phyloP scores from a whole-genome alignment of 805 yeast species.

The Ogataea populi-albae region DNA sequence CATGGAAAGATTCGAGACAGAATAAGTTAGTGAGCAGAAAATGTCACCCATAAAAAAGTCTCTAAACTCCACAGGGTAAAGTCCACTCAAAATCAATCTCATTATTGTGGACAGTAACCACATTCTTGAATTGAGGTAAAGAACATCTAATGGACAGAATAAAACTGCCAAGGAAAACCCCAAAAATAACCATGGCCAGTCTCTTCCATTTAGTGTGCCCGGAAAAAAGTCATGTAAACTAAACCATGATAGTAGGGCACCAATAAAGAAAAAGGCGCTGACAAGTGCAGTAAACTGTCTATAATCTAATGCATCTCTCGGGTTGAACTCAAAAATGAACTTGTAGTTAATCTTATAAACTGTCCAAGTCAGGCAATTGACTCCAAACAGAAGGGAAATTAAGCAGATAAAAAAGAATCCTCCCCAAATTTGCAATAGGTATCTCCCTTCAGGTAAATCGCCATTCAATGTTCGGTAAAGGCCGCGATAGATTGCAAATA shows the following conservation, averaged over 20 bases:
- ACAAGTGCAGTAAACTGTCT: conserved; percentile 68
- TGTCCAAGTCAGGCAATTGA: conserved; percentile 74
- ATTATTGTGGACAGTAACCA: conserved; percentile 75
- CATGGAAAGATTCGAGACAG: conserved; percentile 80
- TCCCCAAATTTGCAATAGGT: conserved; percentile 84
- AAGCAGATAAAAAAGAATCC: conserved; percentile 72
- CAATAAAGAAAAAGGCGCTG: conserved; percentile 50
- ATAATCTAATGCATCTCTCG: conserved; percentile 60
- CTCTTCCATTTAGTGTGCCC: conserved; percentile 52
- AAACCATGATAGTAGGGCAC: conserved; percentile 68
- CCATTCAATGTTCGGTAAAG: conserved; percentile 36
- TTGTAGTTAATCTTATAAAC: conserved; percentile 78
- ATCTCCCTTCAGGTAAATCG: conserved; percentile 52
- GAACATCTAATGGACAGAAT: conserved; percentile 58
- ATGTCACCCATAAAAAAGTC: conserved; percentile 95
- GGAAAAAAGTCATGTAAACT: conserved; percentile 74
- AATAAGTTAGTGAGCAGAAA: conserved; percentile 81
- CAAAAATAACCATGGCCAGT: conserved; percentile 78
- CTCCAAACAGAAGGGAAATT: conserved; percentile 59
- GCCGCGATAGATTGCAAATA: conserved; percentile 50
- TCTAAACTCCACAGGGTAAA: conserved; percentile 91
- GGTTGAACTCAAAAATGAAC: conserved; percentile 86
- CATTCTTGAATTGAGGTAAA: conserved; percentile 60
- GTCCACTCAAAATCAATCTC: conserved; percentile 75
- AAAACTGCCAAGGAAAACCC: conserved; percentile 48